A percentile compares a stretch with the other conserved stretches of the same genome.
These are phyloP conservation scores for Gymnopilus dilepis DNA, from an alignment of 768 basidiomycete genomes.

Conservation along the genomic window DNA sequence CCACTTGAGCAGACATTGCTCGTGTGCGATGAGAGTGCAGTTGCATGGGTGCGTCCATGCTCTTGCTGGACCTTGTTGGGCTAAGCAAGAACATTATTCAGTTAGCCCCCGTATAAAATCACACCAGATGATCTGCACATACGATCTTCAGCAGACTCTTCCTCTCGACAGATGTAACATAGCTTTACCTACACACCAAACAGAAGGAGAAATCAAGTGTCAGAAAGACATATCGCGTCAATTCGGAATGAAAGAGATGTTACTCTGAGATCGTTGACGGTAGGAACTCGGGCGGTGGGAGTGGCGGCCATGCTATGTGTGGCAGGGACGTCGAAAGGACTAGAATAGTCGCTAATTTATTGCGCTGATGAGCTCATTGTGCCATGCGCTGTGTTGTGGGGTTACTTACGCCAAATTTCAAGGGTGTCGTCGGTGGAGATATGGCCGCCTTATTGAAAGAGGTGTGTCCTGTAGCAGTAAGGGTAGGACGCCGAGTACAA, in stretches of 20 bases:
- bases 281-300: constrained; percentile 29
- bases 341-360: neutral
- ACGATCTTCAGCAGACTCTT: constrained; percentile 60
- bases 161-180: constrained; percentile 83
- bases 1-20: constrained; percentile 81
- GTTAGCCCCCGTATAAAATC: too few relatives aligned
- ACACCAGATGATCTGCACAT: too few relatives aligned
- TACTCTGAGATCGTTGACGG: constrained; percentile 38
- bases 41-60: constrained; percentile 82
- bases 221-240: neutral
- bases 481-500: neutral
- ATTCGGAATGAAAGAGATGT: constrained; percentile 9
- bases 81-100: constrained; percentile 28
- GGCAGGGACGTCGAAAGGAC: neutral
- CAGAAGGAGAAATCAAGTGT: neutral
- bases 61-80: constrained; percentile 51
- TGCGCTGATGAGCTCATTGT: neutral
- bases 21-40: constrained; percentile 83
- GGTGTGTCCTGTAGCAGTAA: neutral
- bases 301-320: neutral
- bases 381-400: neutral
- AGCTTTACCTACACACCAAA: constrained; percentile 64
- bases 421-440: too few relatives aligned
- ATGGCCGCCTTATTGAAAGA: neutral
- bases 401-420: neutral